Base-by-base conservation (phyloP, 805 yeast genomes). In the Suhomyces sp. region DNA sequence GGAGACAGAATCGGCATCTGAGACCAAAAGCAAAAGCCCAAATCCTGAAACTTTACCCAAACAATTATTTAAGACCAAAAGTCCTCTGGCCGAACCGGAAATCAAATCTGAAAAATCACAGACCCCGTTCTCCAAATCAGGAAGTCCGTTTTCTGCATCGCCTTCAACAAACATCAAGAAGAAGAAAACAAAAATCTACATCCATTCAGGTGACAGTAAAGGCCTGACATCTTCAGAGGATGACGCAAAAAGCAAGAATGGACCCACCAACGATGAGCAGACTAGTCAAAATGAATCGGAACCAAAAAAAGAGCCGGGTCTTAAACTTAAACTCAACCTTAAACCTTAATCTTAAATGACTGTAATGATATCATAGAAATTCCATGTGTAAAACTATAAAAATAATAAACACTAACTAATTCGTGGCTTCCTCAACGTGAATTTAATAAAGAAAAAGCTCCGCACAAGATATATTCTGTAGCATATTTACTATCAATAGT, bases 151-250 rank as follows among this genome's bases (percentile, higher is more conserved):
- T 48, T 40, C 57, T 24, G 33, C 54, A 9, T 27, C 58, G 6
- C 15, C 54, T 6, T 40, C 57, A 2, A 46, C 46, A 3, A 46
- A 48, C 9, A 19, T 53, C 9, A 65, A 63, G 52, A 60, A 63
- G 57, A 64, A 61, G 47, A 67, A 65, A 58, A 52, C 60, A 6
- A 66, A 64, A 49, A 61, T 66, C 20, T 68, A 68, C 56, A 63
- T 68, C 20, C 72, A 67, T 33, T 50, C 60, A 3, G 54, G 49
- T 2, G 52, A 46, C 25, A 53, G 58, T 17, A 47, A 39, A 21
- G 41, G 57, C 48, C 52, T 17, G 55, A 53, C 37, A 25, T 52
- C 53, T 3, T 35, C 53, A 46, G 53, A 25, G 19, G 25, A 55
- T n/a, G 52, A 51, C 13, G 37, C 27, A 9, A 43, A 24, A 39